phyloP scores from a whole-genome alignment of 139 green algal species.

The Chlamydomonas sphaeroides region DNA sequence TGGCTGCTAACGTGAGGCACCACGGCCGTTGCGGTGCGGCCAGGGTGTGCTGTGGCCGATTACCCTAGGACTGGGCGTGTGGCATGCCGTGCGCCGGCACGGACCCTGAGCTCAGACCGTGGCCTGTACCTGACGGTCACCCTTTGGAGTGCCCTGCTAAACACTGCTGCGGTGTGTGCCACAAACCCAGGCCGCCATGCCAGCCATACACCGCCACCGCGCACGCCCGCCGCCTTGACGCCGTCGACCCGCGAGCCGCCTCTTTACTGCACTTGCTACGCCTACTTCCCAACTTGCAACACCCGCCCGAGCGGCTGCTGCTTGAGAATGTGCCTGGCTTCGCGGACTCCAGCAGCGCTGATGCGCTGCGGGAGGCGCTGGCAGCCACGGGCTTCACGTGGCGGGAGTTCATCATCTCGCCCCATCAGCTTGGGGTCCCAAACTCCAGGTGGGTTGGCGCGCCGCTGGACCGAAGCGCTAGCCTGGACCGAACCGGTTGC shows the following conservation, averaged over 20 bases:
- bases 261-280: conserved; percentile 14
- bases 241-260: conserved; percentile 22
- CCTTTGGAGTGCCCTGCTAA: too few relatives aligned
- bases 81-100: too few relatives aligned
- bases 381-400: conserved; percentile 34
- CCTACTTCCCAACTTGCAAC: conserved; percentile 35
- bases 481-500: too few relatives aligned
- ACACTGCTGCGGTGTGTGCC: background rate
- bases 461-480: too few relatives aligned
- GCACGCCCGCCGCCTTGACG: conserved; percentile 10
- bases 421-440: conserved; percentile 72
- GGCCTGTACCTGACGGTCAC: too few relatives aligned
- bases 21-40: too few relatives aligned
- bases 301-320: conserved; percentile 66
- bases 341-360: conserved; percentile 17
- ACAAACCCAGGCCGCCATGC: conserved; percentile 69
- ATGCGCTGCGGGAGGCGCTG: conserved; percentile 34
- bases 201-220: conserved; percentile 79
- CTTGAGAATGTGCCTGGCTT: conserved; percentile 82
- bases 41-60: background rate
- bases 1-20: too few relatives aligned
- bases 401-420: conserved; percentile 71
- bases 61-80: too few relatives aligned
- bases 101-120: too few relatives aligned
- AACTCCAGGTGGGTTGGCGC: conserved; percentile 49